Percentiles rank a stretch among this genome's conserved stretches.
Conservation (phyloP, 2,329 filamentous ascomycete species). For the Trichoderma breve region DNA sequence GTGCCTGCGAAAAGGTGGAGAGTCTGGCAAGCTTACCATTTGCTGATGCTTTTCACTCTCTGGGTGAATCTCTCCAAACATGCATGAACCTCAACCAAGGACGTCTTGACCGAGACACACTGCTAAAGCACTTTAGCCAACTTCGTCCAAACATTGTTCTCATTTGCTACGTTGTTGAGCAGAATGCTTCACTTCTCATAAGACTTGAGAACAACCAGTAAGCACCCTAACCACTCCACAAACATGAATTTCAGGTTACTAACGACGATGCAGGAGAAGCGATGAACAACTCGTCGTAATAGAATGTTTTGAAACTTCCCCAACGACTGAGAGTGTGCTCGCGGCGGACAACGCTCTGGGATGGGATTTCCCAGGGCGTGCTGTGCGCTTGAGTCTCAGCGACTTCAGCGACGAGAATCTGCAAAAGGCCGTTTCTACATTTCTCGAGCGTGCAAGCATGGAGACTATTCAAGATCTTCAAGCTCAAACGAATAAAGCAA, state of each 20-base stretch:
- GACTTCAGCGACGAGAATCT: too few species aligned
- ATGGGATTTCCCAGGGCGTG: slow-evolving; percentile 60
- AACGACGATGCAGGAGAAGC: not conserved
- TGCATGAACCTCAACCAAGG: not conserved
- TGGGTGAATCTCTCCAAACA: slow-evolving; percentile 1
- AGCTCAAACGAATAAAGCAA: slow-evolving; percentile 49
- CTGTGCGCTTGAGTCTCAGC: slow-evolving; percentile 49
- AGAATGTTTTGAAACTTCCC: slow-evolving; percentile 61
- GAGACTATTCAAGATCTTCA: slow-evolving; percentile 54
- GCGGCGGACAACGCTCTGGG: slow-evolving; percentile 48
- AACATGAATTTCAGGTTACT: not conserved
- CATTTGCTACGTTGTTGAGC: slow-evolving; percentile 25
- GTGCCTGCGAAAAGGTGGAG: slow-evolving; percentile 11
- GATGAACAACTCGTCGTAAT: slow-evolving; percentile 32
- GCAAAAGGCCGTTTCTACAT: slow-evolving; percentile 45
- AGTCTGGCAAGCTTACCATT: not conserved
- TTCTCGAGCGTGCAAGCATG: slow-evolving; percentile 55
- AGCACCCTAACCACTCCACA: not conserved
- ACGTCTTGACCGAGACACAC: not conserved
- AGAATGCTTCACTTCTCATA: slow-evolving; percentile 36
- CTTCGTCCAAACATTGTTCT: slow-evolving; percentile 9
- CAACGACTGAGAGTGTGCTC: slow-evolving; percentile 56
- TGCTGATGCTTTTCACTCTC: not conserved
- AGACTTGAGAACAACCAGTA: slow-evolving; percentile 23
- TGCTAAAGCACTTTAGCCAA: not conserved